phyloP scores from a whole-genome alignment of 1,284 basidiomycete species.

The Coriolopsis trogii region DNA sequence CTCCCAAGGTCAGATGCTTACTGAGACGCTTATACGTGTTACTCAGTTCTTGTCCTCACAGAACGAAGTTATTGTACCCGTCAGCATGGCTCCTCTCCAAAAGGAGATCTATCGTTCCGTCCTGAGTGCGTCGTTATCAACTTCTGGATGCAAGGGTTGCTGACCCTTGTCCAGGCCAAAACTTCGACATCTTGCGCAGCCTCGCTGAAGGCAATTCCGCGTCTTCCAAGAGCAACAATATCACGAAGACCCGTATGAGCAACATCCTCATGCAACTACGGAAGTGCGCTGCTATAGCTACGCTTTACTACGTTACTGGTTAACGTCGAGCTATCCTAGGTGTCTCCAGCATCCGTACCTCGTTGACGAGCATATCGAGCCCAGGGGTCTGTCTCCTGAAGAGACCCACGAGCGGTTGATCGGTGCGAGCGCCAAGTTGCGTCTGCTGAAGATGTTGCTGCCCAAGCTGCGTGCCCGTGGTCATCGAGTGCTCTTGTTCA shows the following conservation, averaged over 20 bases:
- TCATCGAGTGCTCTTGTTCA: slow-evolving; percentile 96
- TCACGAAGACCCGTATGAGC: slow-evolving; percentile 57
- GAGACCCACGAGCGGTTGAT: slow-evolving; percentile 83
- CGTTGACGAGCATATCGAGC: slow-evolving; percentile 82
- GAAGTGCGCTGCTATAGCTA: slow-evolving; percentile 54
- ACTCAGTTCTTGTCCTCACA: slow-evolving; percentile 30
- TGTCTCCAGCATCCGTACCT: slow-evolving; percentile 93
- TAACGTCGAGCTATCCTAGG: slow-evolving; percentile 40
- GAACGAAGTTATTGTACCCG: slow-evolving; percentile 91
- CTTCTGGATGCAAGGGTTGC: not conserved
- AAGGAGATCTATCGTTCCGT: slow-evolving; percentile 89
- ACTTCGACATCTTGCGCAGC: slow-evolving; percentile 64
- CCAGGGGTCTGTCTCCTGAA: slow-evolving; percentile 56
- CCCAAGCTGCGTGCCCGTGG: slow-evolving; percentile 89
- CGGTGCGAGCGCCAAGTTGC: slow-evolving; percentile 86
- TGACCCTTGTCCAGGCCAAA: slow-evolving; percentile 53
- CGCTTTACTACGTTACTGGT: not conserved
- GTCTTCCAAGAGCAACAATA: slow-evolving; percentile 34
- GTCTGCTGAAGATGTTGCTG: slow-evolving; percentile 80
- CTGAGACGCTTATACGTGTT: not conserved
- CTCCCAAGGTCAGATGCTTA: slow-evolving; percentile 72
- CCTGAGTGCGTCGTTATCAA: slow-evolving; percentile 51
- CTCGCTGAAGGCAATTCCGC: slow-evolving; percentile 46
- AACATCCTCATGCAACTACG: slow-evolving; percentile 88
- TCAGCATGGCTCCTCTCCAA: slow-evolving; percentile 88